These are phyloP conservation scores for Boletus sp. DNA, from an alignment of 768 basidiomycete species.

Conservation along the genomic window DNA sequence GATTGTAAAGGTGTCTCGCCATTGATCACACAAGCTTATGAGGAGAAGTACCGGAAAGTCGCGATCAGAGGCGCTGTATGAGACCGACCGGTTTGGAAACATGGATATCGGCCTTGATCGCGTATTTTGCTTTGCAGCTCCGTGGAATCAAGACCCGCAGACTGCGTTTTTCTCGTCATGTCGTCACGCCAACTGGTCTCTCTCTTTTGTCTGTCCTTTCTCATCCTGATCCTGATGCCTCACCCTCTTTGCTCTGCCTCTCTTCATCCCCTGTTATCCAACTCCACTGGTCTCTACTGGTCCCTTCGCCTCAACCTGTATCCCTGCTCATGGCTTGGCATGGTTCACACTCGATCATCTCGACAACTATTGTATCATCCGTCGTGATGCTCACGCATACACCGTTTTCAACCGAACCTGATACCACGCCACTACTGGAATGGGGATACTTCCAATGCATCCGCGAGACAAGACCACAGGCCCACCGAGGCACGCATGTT, in stretches of 20 bases:
- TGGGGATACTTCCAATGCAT: neutral
- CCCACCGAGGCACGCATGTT: neutral
- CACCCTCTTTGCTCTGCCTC: constrained; percentile 10
- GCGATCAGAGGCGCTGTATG: constrained; percentile 92
- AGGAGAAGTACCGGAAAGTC: constrained; percentile 82
- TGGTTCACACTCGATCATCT: neutral
- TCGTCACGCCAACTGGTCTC: constrained; percentile 9
- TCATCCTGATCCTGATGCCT: constrained; percentile 3
- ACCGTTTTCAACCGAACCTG: constrained; percentile 2
- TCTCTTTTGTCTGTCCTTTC: constrained; percentile 13
- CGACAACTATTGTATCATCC: constrained; percentile 5
- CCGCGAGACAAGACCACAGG: neutral
- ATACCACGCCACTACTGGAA: neutral
- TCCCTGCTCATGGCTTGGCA: constrained; percentile 3
- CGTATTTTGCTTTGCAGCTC: constrained; percentile 6
- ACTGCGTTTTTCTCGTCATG: constrained; percentile 9
- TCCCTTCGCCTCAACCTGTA: constrained; percentile 2
- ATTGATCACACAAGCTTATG: constrained; percentile 61
- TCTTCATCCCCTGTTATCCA: constrained; percentile 9
- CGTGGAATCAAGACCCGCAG: constrained; percentile 14
- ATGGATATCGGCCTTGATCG: constrained; percentile 3
- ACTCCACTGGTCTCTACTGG: constrained; percentile 6
- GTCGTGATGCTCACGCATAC: constrained; percentile 1
- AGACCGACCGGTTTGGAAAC: constrained; percentile 7
- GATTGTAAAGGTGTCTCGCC: constrained; percentile 67